phyloP scores from a whole-genome alignment of 345 rosid genomes.

The Mangifera indica region DNA sequence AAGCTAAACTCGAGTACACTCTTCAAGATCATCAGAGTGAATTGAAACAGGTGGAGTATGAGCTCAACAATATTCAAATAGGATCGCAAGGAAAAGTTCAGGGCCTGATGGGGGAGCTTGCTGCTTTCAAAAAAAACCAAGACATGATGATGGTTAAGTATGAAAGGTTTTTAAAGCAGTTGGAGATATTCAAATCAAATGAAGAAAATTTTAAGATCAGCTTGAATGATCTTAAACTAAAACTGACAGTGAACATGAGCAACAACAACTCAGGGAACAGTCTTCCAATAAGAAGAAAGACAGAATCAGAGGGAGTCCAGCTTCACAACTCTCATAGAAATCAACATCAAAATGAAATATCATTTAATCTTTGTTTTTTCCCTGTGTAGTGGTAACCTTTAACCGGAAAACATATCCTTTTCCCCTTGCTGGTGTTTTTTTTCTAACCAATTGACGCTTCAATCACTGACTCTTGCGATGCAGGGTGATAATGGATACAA shows the following conservation, averaged over 20 bases:
- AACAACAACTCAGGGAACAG: conserved; percentile 42
- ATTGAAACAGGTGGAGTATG: conserved; percentile 20
- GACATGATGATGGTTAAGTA: conserved; percentile 33
- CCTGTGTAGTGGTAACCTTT: background rate
- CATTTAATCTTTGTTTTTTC: background rate
- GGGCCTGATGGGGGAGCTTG: conserved; percentile 37
- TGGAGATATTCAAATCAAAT: conserved; percentile 34
- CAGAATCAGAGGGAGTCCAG: conserved; percentile 24
- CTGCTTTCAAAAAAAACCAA: conserved; percentile 33
- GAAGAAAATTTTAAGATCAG: conserved; percentile 46
- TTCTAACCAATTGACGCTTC: background rate
- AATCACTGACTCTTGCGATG: background rate
- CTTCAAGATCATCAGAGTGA: conserved; percentile 20
- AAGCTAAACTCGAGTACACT: conserved; percentile 31
- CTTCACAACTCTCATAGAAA: background rate
- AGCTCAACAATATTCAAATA: conserved; percentile 20
- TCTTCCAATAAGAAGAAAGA: conserved; percentile 28
- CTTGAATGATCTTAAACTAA: conserved; percentile 43
- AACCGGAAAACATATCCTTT: background rate
- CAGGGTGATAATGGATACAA: conserved; percentile 27
- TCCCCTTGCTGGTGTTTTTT: too few species aligned
- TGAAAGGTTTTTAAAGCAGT: conserved; percentile 30
- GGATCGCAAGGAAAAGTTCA: conserved; percentile 30
- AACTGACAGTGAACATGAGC: conserved; percentile 55
- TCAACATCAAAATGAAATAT: conserved; percentile 30